phyloP scores from a whole-genome alignment of 2,329 filamentous ascomycete species.

The Xylaria sp. region DNA sequence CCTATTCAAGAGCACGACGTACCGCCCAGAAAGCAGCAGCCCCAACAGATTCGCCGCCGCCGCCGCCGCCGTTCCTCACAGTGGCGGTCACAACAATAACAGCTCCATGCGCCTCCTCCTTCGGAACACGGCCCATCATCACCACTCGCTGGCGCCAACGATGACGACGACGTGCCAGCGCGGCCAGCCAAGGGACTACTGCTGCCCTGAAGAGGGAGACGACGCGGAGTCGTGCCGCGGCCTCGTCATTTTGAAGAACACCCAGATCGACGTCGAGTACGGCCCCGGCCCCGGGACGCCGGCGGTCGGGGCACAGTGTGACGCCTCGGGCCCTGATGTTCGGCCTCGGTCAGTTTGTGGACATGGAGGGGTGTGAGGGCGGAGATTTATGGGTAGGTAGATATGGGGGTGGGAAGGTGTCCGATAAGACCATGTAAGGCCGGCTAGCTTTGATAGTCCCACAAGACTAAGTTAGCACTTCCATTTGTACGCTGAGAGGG shows the following conservation, averaged over 20 bases:
- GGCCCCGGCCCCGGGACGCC: not conserved
- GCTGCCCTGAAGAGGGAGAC: not conserved
- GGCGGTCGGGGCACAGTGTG: not conserved
- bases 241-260: conserved; percentile 27
- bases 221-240: conserved; percentile 16
- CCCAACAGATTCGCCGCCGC: not conserved
- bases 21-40: not conserved
- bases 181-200: not conserved
- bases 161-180: conserved; percentile 15
- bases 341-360: not conserved
- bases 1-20: not conserved
- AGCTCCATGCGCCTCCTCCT: conserved; percentile 5
- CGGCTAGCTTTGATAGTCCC: no score
- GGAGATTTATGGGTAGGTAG: no score
- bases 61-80: not conserved
- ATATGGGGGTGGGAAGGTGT: no score
- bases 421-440: no score
- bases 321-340: not conserved
- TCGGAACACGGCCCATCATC: not conserved
- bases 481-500: no score
- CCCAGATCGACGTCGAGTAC: conserved; percentile 23
- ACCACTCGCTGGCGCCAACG: no score
- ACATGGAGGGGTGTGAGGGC: no score
- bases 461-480: no score
- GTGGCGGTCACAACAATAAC: not conserved